These are phyloP conservation scores for Eutreptiella sp. DNA, from an alignment of 208 protist species.

Conservation along the genomic window DNA sequence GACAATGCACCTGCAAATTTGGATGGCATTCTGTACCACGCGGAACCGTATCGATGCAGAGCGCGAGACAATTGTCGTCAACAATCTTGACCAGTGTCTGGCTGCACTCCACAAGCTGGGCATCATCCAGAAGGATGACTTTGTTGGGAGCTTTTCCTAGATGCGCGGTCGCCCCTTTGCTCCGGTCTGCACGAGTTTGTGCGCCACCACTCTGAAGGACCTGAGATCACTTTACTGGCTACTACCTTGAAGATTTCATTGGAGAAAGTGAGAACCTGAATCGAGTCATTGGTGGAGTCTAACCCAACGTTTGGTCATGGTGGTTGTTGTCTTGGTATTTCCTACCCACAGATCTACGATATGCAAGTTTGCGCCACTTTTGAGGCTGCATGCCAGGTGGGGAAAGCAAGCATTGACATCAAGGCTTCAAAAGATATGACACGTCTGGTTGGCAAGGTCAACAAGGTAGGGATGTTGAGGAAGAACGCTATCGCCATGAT, in stretches of 20 bases:
- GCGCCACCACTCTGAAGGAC: slow-evolving; percentile 64
- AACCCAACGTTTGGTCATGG: slow-evolving; percentile 92
- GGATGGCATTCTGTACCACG: too few relatives aligned
- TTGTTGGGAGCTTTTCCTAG: slow-evolving; percentile 75
- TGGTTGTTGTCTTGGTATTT: slow-evolving; percentile 81
- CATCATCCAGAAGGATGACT: slow-evolving; percentile 76
- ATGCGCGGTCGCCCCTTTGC: slow-evolving; percentile 78
- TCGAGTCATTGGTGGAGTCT: slow-evolving; percentile 72
- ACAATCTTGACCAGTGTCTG: slow-evolving; percentile 54
- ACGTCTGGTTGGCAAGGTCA: too few relatives aligned
- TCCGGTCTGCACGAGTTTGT: slow-evolving; percentile 93
- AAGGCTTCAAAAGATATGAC: slow-evolving; percentile 85
- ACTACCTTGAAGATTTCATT: slow-evolving; percentile 50
- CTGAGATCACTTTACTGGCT: too few relatives aligned
- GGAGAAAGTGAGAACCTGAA: slow-evolving; percentile 55
- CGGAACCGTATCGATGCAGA: slow-evolving; percentile 65
- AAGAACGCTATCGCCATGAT: too few relatives aligned
- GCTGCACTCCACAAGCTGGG: slow-evolving; percentile 71
- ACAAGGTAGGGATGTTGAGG: too few relatives aligned
- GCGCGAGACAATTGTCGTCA: slow-evolving; percentile 86
- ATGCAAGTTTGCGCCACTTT: slow-evolving; percentile 88
- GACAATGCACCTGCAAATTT: too few relatives aligned
- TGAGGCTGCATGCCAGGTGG: slow-evolving; percentile 70
- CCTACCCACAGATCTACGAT: slow-evolving; percentile 86
- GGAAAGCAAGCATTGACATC: slow-evolving; percentile 50